Evolutionary conservation across 345 rosid species (phyloP).

Genomic region (Jatropha curcas): DNA sequence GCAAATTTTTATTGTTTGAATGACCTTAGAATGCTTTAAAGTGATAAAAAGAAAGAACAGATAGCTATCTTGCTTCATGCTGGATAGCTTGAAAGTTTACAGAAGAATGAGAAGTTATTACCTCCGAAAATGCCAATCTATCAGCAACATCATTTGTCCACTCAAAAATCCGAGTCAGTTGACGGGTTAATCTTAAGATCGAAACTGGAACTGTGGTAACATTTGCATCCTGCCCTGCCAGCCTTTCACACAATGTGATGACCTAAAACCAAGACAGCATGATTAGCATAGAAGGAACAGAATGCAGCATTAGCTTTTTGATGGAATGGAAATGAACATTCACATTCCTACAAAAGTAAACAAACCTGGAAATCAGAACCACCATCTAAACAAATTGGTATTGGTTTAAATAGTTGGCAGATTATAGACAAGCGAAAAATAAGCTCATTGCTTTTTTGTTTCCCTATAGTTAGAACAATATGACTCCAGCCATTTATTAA

Average conservation of each 20-base stretch:
- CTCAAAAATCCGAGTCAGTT: conserved; percentile 72
- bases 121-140: conserved; percentile 96
- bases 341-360: not conserved
- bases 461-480: too few species aligned
- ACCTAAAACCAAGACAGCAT: conserved; percentile 53
- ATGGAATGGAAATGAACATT: not conserved
- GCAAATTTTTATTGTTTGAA: not conserved
- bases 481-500: too few species aligned
- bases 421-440: not conserved
- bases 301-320: not conserved
- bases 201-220: conserved; percentile 92
- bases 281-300: conserved; percentile 1
- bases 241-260: conserved; percentile 86
- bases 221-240: conserved; percentile 98
- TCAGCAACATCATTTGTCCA: conserved; percentile 99
- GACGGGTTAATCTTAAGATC: conserved; percentile 73
- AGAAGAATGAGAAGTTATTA: conserved; percentile 16
- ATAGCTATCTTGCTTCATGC: not conserved
- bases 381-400: not conserved
- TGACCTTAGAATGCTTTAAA: not conserved
- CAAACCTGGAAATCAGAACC: not conserved
- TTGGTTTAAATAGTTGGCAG: not conserved
- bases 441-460: too few species aligned
- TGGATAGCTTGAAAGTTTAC: not conserved
- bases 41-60: not conserved